Evolutionary conservation across 352 stramenopile species (phyloP).

Genomic region (Pythium phragmitis): DNA sequence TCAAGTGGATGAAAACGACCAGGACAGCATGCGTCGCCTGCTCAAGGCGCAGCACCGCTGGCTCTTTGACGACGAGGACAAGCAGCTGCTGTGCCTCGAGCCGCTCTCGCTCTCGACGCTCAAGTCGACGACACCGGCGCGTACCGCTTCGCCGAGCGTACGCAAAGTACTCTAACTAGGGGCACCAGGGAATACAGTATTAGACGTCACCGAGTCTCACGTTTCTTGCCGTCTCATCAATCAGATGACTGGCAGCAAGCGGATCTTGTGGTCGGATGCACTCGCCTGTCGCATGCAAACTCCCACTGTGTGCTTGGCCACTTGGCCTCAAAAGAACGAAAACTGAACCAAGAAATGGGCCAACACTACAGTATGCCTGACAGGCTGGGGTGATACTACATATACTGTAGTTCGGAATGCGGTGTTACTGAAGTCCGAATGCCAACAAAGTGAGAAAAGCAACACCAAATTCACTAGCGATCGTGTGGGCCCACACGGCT

Average conservation of each 20-base stretch:
- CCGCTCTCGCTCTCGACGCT: constrained; percentile 44
- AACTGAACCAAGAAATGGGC: too few relatives aligned
- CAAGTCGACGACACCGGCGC: constrained; percentile 14
- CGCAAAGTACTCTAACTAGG: constrained; percentile 26
- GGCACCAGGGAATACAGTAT: background rate
- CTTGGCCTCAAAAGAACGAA: too few relatives aligned
- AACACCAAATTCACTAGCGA: too few relatives aligned
- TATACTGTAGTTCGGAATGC: too few relatives aligned
- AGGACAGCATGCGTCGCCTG: constrained; percentile 63
- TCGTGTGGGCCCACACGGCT: too few relatives aligned
- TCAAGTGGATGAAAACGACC: constrained; percentile 57
- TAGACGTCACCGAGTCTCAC: constrained; percentile 9
- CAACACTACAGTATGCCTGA: too few relatives aligned
- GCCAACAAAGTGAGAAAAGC: too few relatives aligned
- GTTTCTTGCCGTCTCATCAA: constrained; percentile 13
- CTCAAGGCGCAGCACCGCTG: constrained; percentile 75
- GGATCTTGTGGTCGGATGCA: constrained; percentile 1
- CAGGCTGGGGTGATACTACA: too few relatives aligned
- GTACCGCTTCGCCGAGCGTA: constrained; percentile 5
- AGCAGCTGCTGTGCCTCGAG: constrained; percentile 54
- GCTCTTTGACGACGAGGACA: constrained; percentile 70
- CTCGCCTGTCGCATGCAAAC: too few relatives aligned
- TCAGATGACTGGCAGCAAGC: too few relatives aligned
- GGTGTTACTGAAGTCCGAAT: too few relatives aligned
- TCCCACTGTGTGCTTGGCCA: too few relatives aligned